Evolutionary conservation across 148 eudicot genomes (phyloP).

Genomic region (Chenopodium formosanum): DNA sequence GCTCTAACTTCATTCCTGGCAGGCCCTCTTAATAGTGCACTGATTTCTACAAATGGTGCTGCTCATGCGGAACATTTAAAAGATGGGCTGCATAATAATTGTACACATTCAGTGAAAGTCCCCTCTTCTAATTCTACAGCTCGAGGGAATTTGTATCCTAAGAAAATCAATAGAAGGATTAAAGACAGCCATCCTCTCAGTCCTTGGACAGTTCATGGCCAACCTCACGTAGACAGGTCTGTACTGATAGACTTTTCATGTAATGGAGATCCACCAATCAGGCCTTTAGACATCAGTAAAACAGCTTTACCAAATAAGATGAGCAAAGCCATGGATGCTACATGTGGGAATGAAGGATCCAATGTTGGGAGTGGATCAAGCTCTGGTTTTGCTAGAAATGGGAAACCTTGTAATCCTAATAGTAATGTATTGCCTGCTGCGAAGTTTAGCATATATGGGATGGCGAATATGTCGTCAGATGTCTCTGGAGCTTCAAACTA

Average conservation of each 20-base stretch:
- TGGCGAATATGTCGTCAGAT: constrained; percentile 25
- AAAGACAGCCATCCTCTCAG: constrained; percentile 28
- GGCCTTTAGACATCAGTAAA: constrained; percentile 17
- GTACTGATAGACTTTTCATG: constrained; percentile 24
- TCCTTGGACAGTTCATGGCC: constrained; percentile 27
- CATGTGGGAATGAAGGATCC: constrained; percentile 20
- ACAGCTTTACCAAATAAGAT: constrained; percentile 24
- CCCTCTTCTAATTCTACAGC: constrained; percentile 26
- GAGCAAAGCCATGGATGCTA: constrained; percentile 27
- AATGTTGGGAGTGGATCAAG: constrained; percentile 33
- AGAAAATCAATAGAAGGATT: constrained; percentile 19
- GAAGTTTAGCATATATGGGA: constrained; percentile 14
- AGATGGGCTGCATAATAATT: constrained; percentile 26
- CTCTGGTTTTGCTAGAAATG: constrained; percentile 26
- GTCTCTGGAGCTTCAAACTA: constrained; percentile 27
- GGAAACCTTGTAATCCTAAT: constrained; percentile 24
- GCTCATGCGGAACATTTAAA: constrained; percentile 22
- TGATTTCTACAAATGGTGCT: constrained; percentile 24
- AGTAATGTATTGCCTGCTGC: constrained; percentile 5
- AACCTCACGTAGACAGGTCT: constrained; percentile 29
- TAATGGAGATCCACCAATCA: constrained; percentile 24
- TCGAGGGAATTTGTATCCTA: constrained; percentile 20
- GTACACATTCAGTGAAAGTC: constrained; percentile 21
- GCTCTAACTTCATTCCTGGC: constrained; percentile 12
- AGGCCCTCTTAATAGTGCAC: constrained; percentile 17